Percentiles rank a stretch among this genome's conserved stretches.
These are phyloP conservation scores for Fusarium sp. DNA, from an alignment of 2,329 filamentous ascomycete species.

Conservation along the genomic window DNA sequence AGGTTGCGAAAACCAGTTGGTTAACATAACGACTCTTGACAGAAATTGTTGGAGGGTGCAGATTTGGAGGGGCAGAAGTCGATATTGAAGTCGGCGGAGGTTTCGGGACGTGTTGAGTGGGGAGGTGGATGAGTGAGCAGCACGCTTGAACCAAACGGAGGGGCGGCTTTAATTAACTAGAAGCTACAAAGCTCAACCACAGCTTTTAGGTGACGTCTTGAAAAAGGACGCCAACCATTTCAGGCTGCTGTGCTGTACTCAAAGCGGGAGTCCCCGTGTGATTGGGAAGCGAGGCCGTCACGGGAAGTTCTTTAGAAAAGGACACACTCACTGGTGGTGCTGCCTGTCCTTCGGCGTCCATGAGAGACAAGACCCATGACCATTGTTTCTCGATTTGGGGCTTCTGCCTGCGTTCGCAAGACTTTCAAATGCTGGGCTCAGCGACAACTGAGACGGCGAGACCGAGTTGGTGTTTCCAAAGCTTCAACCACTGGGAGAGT, in stretches of 20 bases:
- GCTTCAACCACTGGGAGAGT: conserved; percentile 3
- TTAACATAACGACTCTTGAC: conserved; percentile 53
- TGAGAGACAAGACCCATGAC: conserved; percentile 51
- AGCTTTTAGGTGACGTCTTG: conserved; percentile 21
- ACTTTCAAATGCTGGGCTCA: neutral
- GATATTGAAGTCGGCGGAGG: conserved; percentile 36
- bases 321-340: conserved; percentile 44
- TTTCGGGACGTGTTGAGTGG: conserved; percentile 42
- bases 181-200: conserved; percentile 30
- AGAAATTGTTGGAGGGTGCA: conserved; percentile 34
- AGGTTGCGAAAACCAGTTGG: conserved; percentile 55
- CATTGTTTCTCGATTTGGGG: conserved; percentile 39
- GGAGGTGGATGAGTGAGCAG: conserved; percentile 41
- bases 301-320: conserved; percentile 14
- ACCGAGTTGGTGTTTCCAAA: neutral
- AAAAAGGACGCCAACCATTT: conserved; percentile 11
- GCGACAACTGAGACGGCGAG: neutral
- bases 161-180: conserved; percentile 26
- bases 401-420: conserved; percentile 23
- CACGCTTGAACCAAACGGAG: conserved; percentile 37
- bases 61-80: conserved; percentile 25
- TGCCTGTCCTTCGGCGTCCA: conserved; percentile 49
- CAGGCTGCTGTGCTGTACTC: conserved; percentile 1
- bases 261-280: conserved; percentile 2
- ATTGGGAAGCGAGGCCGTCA: conserved; percentile 5